Conservation (phyloP, 1,284 basidiomycete species). For the Coniophora puteana region DNA sequence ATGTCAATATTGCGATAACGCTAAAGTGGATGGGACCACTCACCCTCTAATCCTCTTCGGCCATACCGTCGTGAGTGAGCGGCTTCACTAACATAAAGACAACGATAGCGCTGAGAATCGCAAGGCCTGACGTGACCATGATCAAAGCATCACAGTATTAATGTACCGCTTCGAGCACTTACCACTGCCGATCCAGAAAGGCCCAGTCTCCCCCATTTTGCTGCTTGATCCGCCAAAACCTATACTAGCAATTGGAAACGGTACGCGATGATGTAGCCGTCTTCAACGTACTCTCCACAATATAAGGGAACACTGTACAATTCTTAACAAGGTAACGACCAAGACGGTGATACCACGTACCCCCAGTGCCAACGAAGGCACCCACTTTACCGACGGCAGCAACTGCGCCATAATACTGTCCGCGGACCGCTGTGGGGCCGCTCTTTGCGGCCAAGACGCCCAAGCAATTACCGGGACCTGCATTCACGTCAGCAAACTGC, state of each 20-base stretch:
- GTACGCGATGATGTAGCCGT: neutral
- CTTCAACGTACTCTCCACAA: conserved; percentile 50
- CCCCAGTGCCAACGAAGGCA: conserved; percentile 82
- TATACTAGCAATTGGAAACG: conserved; percentile 9
- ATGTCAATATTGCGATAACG: too few species aligned
- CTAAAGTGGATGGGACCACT: neutral
- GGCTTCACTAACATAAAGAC: conserved; percentile 76
- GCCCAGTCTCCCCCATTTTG: conserved; percentile 66
- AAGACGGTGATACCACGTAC: conserved; percentile 34
- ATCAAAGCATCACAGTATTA: too few species aligned
- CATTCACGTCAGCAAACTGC: conserved; percentile 7
- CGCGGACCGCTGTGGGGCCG: conserved; percentile 82
- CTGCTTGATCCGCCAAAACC: conserved; percentile 54
- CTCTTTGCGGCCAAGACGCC: conserved; percentile 81
- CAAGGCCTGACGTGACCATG: too few species aligned
- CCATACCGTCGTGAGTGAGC: conserved; percentile 77
- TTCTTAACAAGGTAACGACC: conserved; percentile 7
- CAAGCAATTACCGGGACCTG: conserved; percentile 75
- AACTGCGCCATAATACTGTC: conserved; percentile 82
- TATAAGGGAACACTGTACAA: conserved; percentile 58
- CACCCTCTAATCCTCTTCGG: conserved; percentile 66
- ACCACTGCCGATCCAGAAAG: conserved; percentile 79
- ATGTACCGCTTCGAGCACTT: too few species aligned
- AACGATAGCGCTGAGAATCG: conserved; percentile 73
- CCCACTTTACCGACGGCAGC: conserved; percentile 91